Percentiles rank a stretch among this genome's conserved stretches.
Conservation (phyloP, 2,329 filamentous ascomycete genomes). For the Penicillium sp. region DNA sequence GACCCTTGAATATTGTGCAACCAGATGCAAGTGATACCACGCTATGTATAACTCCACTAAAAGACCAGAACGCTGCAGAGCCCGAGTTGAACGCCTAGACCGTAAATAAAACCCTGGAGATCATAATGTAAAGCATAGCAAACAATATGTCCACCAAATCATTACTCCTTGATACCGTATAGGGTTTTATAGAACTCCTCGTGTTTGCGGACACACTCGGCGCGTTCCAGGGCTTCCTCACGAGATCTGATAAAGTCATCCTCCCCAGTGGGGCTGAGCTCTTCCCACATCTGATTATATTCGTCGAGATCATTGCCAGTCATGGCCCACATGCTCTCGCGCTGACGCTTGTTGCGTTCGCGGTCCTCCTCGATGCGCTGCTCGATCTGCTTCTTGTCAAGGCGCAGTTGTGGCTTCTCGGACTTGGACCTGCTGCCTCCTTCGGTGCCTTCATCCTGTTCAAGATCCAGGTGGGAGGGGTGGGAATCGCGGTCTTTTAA, state of each 20-base stretch:
- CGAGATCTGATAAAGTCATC: conserved; percentile 76
- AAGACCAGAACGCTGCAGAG: neutral
- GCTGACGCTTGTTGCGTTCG: conserved; percentile 84
- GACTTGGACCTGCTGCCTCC: conserved; percentile 26
- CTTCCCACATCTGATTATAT: conserved; percentile 79
- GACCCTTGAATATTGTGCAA: neutral
- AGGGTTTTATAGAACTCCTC: conserved; percentile 12
- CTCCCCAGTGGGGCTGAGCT: conserved; percentile 79
- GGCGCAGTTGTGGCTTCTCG: conserved; percentile 40
- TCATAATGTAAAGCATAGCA: neutral
- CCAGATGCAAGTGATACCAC: neutral
- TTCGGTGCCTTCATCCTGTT: conserved; percentile 33
- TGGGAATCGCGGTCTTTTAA: conserved; percentile 74
- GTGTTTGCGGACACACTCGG: conserved; percentile 39
- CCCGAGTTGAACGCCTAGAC: neutral
- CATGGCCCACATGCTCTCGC: conserved; percentile 93
- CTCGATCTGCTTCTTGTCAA: conserved; percentile 88
- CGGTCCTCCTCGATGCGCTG: conserved; percentile 96
- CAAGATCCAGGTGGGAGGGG: conserved; percentile 54
- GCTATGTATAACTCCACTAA: neutral
- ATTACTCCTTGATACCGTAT: neutral
- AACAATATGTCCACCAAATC: neutral
- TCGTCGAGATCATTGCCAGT: conserved; percentile 65
- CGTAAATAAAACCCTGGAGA: neutral
- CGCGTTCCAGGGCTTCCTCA: conserved; percentile 67